phyloP scores from a whole-genome alignment of 176 grass and related monocot genomes.

The Zoysia japonica region DNA sequence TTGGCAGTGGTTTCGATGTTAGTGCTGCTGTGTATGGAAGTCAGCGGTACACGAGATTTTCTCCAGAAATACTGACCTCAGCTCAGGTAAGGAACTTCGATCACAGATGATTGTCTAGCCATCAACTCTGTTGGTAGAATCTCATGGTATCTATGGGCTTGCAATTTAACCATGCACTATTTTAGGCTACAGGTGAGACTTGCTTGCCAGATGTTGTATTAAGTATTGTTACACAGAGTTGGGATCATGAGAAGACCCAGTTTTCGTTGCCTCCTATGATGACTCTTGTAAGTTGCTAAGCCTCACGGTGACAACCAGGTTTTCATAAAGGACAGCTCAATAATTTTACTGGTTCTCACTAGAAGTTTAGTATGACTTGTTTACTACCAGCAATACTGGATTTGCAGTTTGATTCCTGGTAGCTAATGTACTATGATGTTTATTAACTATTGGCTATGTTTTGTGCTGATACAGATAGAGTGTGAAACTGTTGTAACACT shows the following conservation, averaged over 20 bases:
- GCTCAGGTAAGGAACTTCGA: conserved; percentile 53
- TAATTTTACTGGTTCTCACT: conserved; percentile 1
- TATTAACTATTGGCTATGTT: not conserved
- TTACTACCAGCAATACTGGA: not conserved
- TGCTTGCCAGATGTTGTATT: conserved; percentile 57
- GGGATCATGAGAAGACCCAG: conserved; percentile 80
- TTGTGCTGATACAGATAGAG: conserved; percentile 12
- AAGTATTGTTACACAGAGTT: conserved; percentile 67
- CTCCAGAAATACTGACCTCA: conserved; percentile 69
- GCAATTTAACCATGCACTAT: conserved; percentile 29
- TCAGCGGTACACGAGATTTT: conserved; percentile 81
- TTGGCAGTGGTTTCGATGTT: conserved; percentile 94
- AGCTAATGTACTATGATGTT: not conserved
- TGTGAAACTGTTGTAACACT: not conserved
- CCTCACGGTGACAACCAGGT: not conserved
- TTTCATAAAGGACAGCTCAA: conserved; percentile 19
- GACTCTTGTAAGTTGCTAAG: conserved; percentile 71
- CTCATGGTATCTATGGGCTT: not conserved
- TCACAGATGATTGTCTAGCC: not conserved
- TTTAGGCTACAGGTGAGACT: conserved; percentile 57
- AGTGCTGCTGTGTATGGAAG: conserved; percentile 94
- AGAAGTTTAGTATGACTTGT: not conserved
- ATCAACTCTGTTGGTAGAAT: conserved; percentile 7
- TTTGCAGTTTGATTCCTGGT: conserved; percentile 22
- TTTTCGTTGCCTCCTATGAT: conserved; percentile 89